phyloP scores from a whole-genome alignment of 768 basidiomycete species.

The Kwoniella dejecticola region DNA sequence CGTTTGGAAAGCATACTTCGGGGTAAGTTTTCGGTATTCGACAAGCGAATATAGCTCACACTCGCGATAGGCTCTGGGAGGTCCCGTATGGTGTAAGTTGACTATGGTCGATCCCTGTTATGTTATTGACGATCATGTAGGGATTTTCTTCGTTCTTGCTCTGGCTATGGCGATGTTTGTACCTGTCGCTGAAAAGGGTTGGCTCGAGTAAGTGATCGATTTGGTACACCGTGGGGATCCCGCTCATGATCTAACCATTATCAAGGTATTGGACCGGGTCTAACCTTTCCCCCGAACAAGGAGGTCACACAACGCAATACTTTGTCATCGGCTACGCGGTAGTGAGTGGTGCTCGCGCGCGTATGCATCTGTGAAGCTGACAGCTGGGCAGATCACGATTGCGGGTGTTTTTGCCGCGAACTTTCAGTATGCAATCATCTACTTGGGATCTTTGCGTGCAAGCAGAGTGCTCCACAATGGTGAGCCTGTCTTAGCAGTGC shows the following conservation, averaged over 20 bases:
- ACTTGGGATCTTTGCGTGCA: slow-evolving; percentile 78
- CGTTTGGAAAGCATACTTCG: slow-evolving; percentile 68
- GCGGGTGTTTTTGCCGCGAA: slow-evolving; percentile 61
- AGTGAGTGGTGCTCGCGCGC: too few relatives aligned
- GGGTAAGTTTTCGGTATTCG: slow-evolving; percentile 52
- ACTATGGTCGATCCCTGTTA: background rate
- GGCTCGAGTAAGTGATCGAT: slow-evolving; percentile 59
- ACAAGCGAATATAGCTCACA: slow-evolving; percentile 5
- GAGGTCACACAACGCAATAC: slow-evolving; percentile 59
- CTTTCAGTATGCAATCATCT: slow-evolving; percentile 62
- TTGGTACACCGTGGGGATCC: background rate
- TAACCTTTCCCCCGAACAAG: slow-evolving; percentile 54
- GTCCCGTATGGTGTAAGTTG: slow-evolving; percentile 44
- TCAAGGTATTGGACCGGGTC: slow-evolving; percentile 62
- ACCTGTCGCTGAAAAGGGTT: slow-evolving; percentile 71
- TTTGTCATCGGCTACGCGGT: slow-evolving; percentile 74
- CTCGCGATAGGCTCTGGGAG: slow-evolving; percentile 34
- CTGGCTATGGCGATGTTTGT: slow-evolving; percentile 65
- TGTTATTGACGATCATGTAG: slow-evolving; percentile 2
- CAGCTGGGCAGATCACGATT: slow-evolving; percentile 64
- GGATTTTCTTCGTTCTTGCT: slow-evolving; percentile 63
- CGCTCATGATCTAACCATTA: background rate
- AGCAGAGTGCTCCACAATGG: slow-evolving; percentile 75
- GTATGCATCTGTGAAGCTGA: too few relatives aligned
- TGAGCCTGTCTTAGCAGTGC: slow-evolving; percentile 39